phyloP scores from a whole-genome alignment of 2,329 filamentous ascomycete species.

The Xylariaceae sp. region DNA sequence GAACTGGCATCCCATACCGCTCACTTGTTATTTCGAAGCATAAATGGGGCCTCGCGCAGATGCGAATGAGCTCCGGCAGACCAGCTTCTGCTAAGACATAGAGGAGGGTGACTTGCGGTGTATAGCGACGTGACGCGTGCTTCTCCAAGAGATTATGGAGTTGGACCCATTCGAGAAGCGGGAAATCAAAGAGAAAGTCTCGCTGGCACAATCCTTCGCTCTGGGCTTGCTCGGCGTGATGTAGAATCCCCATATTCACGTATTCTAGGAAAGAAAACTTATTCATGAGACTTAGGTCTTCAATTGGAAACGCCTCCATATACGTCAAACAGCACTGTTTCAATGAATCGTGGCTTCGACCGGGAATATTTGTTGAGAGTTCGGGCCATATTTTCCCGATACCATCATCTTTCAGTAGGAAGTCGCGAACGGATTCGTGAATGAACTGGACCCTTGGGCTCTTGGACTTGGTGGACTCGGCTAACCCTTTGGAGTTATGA shows the following conservation, averaged over 20 bases:
- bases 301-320: not conserved
- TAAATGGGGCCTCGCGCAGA: not conserved
- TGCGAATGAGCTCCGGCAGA: slow-evolving; percentile 1
- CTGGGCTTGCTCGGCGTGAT: slow-evolving; percentile 15
- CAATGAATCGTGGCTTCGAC: slow-evolving; percentile 36
- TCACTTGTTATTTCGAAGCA: slow-evolving; percentile 4
- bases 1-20: slow-evolving; percentile 3
- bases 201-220: not conserved
- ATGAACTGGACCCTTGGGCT: slow-evolving; percentile 46
- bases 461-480: slow-evolving; percentile 36
- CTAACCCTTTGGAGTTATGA: slow-evolving; percentile 47
- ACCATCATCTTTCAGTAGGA: slow-evolving; percentile 37
- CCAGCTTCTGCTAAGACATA: slow-evolving; percentile 6
- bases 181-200: slow-evolving; percentile 1
- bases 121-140: not conserved
- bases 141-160: not conserved
- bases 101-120: slow-evolving; percentile 2
- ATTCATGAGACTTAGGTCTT: not conserved
- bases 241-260: slow-evolving; percentile 8
- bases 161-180: slow-evolving; percentile 1
- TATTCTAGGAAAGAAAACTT: slow-evolving; percentile 17
- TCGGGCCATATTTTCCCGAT: slow-evolving; percentile 30
- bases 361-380: slow-evolving; percentile 37
- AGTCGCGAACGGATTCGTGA: slow-evolving; percentile 49
- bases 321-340: slow-evolving; percentile 7